Evolutionary conservation across 2,329 filamentous ascomycete species (phyloP), one percentile per base, ranked within the genome.

Genomic region (Ceratocystis variospora): DNA sequence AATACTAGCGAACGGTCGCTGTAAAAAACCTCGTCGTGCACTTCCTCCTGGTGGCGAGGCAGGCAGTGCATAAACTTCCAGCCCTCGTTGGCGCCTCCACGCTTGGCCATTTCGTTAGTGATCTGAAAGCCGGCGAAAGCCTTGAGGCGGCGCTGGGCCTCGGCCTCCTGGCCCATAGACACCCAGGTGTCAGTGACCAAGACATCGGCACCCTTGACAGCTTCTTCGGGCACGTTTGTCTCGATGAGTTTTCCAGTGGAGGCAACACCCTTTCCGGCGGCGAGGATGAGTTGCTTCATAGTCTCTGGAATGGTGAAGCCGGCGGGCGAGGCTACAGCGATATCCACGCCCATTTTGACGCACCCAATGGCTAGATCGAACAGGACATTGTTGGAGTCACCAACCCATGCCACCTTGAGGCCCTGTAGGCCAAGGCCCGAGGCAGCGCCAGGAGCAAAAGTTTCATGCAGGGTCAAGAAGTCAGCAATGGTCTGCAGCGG

Each of bases 21-120:
- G 76, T 97, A 96, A 74, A 99, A 97, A 1, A 99, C 92, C 73
- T 94, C 91, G 72, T 99, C 93, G 67, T 83, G 85, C 44, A 99
- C 94, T 78, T 99, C 94, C 75, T 99, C 93, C 0, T 84, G 83
- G 74, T 99, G 92, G 69, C 94, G 84, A 15, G 94, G 94, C 68
- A 99, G 77, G 75, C 94, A 99, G 79, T 99, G 94, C 94, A 99
- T 96, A 75, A 99, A 99, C 76, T 90, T 91, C 94, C 94, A 99
- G 69, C 83, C 83, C 15, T 87, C 80, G 75, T 94, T 96, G 53
- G 94, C 94, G 22, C 90, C 92, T 55, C 91, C 92, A 62, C 86
- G 82, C 76, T 87, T 83, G 1, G 91, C 93, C 70, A 99, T 79
- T 55, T 94, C 89, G 61, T 86, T 83, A 2, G 93, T 96, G 72